A percentile compares a stretch with the other conserved stretches of the same genome.
These are phyloP conservation scores for Elsinoe fawcettii DNA, from an alignment of 2,329 filamentous ascomycete genomes.

Conservation along the genomic window DNA sequence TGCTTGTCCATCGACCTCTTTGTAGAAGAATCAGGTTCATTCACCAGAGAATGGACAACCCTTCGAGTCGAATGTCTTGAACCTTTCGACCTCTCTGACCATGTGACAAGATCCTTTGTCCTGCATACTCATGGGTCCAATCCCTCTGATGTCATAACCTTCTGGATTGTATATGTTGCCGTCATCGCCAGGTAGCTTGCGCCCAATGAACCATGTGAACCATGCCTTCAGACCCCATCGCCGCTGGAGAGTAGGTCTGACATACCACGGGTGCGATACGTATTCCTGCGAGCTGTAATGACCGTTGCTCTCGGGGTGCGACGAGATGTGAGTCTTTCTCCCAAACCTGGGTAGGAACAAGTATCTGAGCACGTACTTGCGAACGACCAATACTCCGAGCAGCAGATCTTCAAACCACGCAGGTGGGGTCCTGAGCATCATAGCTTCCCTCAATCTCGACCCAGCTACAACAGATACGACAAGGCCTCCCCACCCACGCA, in stretches of 20 bases:
- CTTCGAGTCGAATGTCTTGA: no score
- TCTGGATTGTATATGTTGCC: slow-evolving; percentile 41
- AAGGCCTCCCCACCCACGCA: slow-evolving; percentile 43
- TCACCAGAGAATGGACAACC: no score
- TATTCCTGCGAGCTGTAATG: slow-evolving; percentile 45
- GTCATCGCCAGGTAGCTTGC: slow-evolving; percentile 42
- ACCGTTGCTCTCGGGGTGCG: slow-evolving; percentile 45
- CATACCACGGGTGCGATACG: slow-evolving; percentile 58
- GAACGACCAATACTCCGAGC: slow-evolving; percentile 42
- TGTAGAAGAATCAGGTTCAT: no score
- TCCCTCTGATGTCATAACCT: slow-evolving; percentile 50
- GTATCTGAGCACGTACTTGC: slow-evolving; percentile 51
- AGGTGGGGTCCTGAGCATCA: slow-evolving; percentile 39
- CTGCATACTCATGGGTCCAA: slow-evolving; percentile 53
- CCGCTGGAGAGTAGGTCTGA: slow-evolving; percentile 18
- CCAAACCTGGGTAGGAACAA: slow-evolving; percentile 50
- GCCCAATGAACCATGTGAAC: slow-evolving; percentile 40
- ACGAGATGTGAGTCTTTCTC: slow-evolving; percentile 32
- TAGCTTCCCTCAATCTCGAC: slow-evolving; percentile 54
- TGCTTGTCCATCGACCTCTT: no score
- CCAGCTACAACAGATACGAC: slow-evolving; percentile 56
- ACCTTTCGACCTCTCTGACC: slow-evolving; percentile 22
- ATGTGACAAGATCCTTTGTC: slow-evolving; percentile 36
- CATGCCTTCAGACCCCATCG: slow-evolving; percentile 39
- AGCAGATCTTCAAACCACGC: slow-evolving; percentile 21